Evolutionary conservation across 768 basidiomycete species (phyloP).

Genomic region (Tulasnella calospora): DNA sequence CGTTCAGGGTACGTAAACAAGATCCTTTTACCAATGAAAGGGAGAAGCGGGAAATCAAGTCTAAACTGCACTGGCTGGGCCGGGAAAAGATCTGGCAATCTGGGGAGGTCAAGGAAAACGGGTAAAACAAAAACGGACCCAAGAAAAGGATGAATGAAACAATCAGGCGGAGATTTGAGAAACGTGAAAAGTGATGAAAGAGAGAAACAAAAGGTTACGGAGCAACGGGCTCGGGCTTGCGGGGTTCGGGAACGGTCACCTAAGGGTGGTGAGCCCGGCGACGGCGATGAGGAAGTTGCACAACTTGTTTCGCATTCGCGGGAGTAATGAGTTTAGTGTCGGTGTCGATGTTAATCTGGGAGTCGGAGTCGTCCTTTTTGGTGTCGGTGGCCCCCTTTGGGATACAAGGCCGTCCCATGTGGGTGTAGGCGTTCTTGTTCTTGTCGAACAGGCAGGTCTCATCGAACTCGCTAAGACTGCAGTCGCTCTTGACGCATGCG

Average conservation of each 20-base stretch:
- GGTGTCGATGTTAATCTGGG: background rate
- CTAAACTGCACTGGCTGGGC: background rate
- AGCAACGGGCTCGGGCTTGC: too few species aligned
- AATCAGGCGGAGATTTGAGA: too few species aligned
- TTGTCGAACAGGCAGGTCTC: background rate
- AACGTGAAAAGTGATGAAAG: too few species aligned
- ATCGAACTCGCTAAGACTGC: background rate
- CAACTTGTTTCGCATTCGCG: background rate
- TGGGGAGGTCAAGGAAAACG: background rate
- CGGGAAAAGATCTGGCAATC: background rate
- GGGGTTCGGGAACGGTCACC: too few species aligned
- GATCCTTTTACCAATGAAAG: background rate
- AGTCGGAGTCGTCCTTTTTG: too few species aligned
- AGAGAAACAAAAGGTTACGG: too few species aligned
- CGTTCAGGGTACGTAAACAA: background rate
- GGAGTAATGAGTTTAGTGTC: slow-evolving; percentile 1
- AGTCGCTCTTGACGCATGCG: background rate
- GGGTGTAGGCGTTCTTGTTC: background rate
- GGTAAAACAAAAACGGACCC: background rate
- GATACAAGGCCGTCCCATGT: background rate
- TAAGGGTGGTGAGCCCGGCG: background rate
- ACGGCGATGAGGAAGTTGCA: background rate
- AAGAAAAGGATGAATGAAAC: background rate
- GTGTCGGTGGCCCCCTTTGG: background rate
- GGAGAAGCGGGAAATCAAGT: background rate